Base-by-base conservation (phyloP, 805 yeast genomes). In the Cyberlindnera euphorbiiphila region DNA sequence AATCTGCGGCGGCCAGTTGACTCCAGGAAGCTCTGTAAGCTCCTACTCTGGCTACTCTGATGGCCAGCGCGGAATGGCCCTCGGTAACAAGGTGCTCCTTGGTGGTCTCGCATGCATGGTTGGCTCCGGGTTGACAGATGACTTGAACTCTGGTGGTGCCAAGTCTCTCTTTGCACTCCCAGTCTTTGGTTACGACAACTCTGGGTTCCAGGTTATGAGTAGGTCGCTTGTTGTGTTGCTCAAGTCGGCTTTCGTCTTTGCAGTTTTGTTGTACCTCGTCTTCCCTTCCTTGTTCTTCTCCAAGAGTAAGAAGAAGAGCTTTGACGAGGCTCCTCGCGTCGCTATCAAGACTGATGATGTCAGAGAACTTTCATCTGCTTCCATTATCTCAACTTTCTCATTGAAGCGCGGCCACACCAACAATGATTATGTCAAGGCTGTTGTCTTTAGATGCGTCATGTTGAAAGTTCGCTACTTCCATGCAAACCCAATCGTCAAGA, bases 81-180 rank as follows among this genome's bases (percentile, higher is more conserved):
- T 63, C n/a, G 51, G 69, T 9, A 72, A 69, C 43, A 78, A 76
- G 54, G 51, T 74, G 19, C 54, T 81, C 29, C 52, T 81, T 43
- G 86, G 85, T 12, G 81, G 85, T 15, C 65, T 79, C 65, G 80
- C 83, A 17, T 67, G 78, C 36, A 68, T 80, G 50, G 68, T 78
- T 61, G 85, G 85, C 19, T 70, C 81, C 3, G 72, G 82, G 1
- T 62, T 77, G 32, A 64, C 73, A 37, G 75, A 74, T 36, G 81
- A 76, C 31, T 63, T 68, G 33, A 63, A 61, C 39, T 72, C 65
- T 41, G 62, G 63, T 50, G 60, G 59, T 22, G 47, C 62, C 9
- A 66, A 67, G 49, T 71, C 76, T 4, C 56, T 75, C 45, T 62
- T 71, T 38, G 66, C 77, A 0, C 45, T 73, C 29, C 81, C 81